Percentiles rank a stretch among this genome's conserved stretches.
Conservation (phyloP, 495 filamentous ascomycete genomes). For the Penicillium cosmopolitanum region DNA sequence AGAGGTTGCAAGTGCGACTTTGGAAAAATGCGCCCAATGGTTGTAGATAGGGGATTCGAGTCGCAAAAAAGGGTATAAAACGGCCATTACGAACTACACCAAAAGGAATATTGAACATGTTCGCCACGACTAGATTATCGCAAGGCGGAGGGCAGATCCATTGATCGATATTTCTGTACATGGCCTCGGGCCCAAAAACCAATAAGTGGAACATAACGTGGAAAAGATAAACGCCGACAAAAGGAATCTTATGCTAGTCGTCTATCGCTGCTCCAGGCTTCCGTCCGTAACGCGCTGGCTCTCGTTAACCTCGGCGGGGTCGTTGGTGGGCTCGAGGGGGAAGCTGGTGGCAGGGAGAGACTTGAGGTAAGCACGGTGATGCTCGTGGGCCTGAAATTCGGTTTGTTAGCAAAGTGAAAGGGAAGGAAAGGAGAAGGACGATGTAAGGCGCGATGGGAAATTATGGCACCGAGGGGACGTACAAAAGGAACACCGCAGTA, state of each 20-base stretch:
- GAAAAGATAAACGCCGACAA: conserved; percentile 48
- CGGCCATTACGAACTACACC: too few relatives aligned
- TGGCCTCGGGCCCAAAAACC: conserved; percentile 35
- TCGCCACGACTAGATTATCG: background rate
- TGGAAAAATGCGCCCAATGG: background rate
- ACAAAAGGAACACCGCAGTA: conserved; percentile 98
- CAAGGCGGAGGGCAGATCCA: conserved; percentile 30
- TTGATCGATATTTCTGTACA: conserved; percentile 42
- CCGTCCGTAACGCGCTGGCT: conserved; percentile 57
- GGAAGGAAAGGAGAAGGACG: background rate
- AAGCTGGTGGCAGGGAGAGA: conserved; percentile 78
- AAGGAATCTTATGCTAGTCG: conserved; percentile 37
- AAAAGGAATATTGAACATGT: too few relatives aligned
- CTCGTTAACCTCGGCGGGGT: conserved; percentile 57
- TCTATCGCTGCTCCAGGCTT: conserved; percentile 56
- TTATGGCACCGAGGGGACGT: conserved; percentile 45
- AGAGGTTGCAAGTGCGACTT: background rate
- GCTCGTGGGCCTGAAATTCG: conserved; percentile 72
- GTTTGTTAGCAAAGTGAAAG: conserved; percentile 2
- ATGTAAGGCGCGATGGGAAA: background rate
- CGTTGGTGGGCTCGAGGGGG: conserved; percentile 61
- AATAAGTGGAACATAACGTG: conserved; percentile 22
- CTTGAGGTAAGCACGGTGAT: conserved; percentile 79
- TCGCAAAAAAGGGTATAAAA: background rate
- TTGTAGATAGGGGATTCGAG: background rate